Base-by-base conservation (phyloP, 352 stramenopile genomes). In the Phytophthora macrochlamydospora region DNA sequence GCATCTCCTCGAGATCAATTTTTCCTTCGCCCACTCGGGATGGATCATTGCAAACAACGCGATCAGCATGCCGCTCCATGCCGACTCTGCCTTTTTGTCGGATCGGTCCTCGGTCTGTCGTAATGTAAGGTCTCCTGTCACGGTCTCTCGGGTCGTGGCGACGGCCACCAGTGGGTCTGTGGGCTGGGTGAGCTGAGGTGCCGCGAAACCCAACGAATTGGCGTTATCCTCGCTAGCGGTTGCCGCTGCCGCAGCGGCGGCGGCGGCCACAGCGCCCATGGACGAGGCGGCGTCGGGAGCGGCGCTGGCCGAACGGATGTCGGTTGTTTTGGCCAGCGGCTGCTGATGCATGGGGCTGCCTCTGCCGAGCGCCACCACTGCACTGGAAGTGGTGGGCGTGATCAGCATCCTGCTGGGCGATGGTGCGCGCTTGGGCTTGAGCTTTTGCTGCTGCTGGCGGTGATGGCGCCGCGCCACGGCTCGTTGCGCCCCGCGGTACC, bases 21-120 rank as follows among this genome's bases (percentile, higher is more conserved):
- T 71, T 71, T 87, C 76, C 42, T 86, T 86, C 38, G 57, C 42
- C 71, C 74, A 76, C 14, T 88, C 79, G 12, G 81, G 81, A 51
- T 78, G 78, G 49, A 90, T 84, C 75, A 90, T 85, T 7, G 79
- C 75, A 12, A 88, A 84, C 48, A 90, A 58, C 24, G 78, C 78
- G 51, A 90, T 62, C 38, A 90, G 71, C 64, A 87, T 85, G 24
- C 76, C 72, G 48, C 75, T 79, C 81, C 81, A 90, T 7, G 75
- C 75, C 24, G 75, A 76, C 14, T 62, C 55, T n/a, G 56, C 28
- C 33, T 51, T 50, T 24, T 65, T 48, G n/a, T 59, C 55, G n/a
- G 59, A 59, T 30, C 13, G 50, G 33, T 62, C 31, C 4, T 40
- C 18, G 14, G 60, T 45, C 7, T 66, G 44, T 9, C 62, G 50